Base-by-base conservation (phyloP, 805 yeast species). In the Crinitomyces ghanaensis region DNA sequence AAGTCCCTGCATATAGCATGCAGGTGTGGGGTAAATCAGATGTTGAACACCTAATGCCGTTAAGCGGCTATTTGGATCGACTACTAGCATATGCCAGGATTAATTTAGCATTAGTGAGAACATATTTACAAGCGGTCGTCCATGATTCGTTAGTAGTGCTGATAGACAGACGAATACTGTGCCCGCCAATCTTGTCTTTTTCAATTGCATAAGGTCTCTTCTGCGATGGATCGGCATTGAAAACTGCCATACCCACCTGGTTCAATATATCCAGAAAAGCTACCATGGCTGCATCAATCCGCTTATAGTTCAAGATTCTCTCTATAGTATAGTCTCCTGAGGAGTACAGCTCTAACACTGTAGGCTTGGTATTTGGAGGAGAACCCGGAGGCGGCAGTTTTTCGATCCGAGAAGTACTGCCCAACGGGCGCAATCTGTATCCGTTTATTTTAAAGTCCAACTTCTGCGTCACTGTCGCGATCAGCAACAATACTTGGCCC, bases 71-170 rank as follows among this genome's bases (percentile, higher is more conserved):
- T 20, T 29, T 26, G 11, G 42, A n/a, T n/a, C n/a, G n/a, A n/a
- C n/a, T 39, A 38, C 77, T 67, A 2, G 83, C 72, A 50, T 76
- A 84, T 3, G 86, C 77, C 35, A 86, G 57, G 5, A 88, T 66
- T 94, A 95, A 88, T 49, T 83, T 84, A 19, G 74, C 65, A 47
- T 88, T 73, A 0, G 91, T 81, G 30, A 86, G 58, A 8, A 88
- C 60, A 49, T 74, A 80, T 46, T 80, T 78, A 57, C 95, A 85
- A 1, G 93, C 88, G 17, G 77, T 71, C 0, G 95, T 83, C 97
- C 97, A 86, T 40, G 79, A 83, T 28, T 73, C 72, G 50, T 77
- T 77, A 1, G 77, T 70, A 3, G 66, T 57, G 38, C 66, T 62
- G 2, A 81, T 68, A 2, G 81, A 71, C 1, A 83, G 66, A 30